Evolutionary conservation across 768 basidiomycete genomes (phyloP), one percentile per base, ranked within the genome.

Genomic region (Hirschioporus abietinus): DNA sequence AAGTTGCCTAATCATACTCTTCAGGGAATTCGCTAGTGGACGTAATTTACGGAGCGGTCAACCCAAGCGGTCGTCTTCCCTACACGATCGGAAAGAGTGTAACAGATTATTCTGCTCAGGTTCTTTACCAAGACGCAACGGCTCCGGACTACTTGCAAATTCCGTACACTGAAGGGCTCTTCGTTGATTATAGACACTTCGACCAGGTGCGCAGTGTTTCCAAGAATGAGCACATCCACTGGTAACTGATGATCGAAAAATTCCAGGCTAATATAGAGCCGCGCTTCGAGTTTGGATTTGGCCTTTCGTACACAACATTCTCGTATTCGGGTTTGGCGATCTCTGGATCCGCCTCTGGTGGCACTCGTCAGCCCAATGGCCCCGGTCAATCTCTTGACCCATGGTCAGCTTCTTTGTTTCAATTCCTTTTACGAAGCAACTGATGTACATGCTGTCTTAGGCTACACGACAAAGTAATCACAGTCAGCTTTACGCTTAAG

Each of bases 31-130:
- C 86, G 2, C 82, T 96, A 20, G 83, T 89, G 17, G 92, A 95
- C 70, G 83, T 96, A 20, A 74, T 95, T 5, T 93, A 87, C 68
- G 94, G 93, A 0, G 77, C 76, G 24, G 88, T 86, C 74, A 95
- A 93, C 72, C 94, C 93, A 0, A 85, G 84, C 66, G 89, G 87
- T 15, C 82, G 88, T 57, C 75, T 90, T n/a, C 86, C 88, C 0
- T 90, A 87, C 72, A 87, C 90, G 15, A 90, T 95, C 71, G 89
- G 88, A 1, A 88, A 92, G 77, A 69, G 72, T 1, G 65, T 75
- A 0, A 66, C 66, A 8, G 88, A 90, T 68, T 89, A 87, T 71
- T 66, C 83, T 0, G 84, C 84, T 15, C 78, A 80, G 35, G 71
- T 80, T 27, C 67, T 65, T 4, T 69, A 67, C 42, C 66, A 70